Evolutionary conservation across 2,329 filamentous ascomycete genomes (phyloP), one percentile per base, ranked within the genome.

Genomic region (Scorias spongiosa): DNA sequence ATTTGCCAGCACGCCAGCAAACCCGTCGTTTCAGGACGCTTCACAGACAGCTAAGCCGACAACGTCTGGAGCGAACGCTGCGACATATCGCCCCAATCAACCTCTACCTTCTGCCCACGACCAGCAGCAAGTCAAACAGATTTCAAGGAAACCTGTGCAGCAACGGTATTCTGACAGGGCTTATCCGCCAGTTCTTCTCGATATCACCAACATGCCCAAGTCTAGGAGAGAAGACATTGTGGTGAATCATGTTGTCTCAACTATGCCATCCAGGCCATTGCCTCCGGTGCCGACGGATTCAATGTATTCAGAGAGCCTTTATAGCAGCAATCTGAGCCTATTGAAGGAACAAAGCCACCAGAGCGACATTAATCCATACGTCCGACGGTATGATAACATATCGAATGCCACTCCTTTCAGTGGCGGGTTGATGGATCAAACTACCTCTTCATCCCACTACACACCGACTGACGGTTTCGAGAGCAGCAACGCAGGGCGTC

Each of bases 341-440:
- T 50, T 54, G 17, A 43, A 48, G 28, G 45, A 44, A 7, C 42
- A 50, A 9, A 49, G 51, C 15, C 47, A 52, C 20, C 49, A 46
- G 41, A 39, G 51, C 28, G 50, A 51, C 2, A 48, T 48, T 34
- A 57, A 56, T 42, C 53, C 54, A 28, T 54, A 55, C 36, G 41
- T 49, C 18, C 49, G 48, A 15, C n/a, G 42, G 5, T 51, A 52
- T 29, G 32, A 36, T 9, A 36, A 9, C 32, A 36, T 12, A 36
- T 4, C 32, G 32, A 36, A 36, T 36, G 32, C 3, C 12, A 36
- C 4, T 15, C 32, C 32, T 15, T 36, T 5, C 32, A 9, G 32
- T 9, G 20, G 7, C 4, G 20, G 20, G 3, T 26, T 7, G 7
- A 26, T 26, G 4, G 7, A 26, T 26, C 20, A 26, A 26, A 26